These are phyloP conservation scores for Narthecium ossifragum DNA, from an alignment of 106 monocot genomes.

Conservation along the genomic window DNA sequence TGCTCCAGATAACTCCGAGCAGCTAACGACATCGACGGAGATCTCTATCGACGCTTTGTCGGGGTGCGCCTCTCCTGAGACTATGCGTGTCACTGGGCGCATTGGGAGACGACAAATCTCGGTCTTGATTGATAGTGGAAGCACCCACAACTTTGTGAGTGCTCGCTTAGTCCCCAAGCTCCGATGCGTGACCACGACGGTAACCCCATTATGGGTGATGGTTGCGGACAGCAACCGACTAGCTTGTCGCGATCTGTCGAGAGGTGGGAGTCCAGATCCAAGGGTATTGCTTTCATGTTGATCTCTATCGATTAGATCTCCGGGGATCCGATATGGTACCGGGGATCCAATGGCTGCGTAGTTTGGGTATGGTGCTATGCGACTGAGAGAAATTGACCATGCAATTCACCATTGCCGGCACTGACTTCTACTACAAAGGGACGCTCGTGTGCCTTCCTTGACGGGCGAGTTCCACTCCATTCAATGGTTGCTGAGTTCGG, in stretches of 20 bases:
- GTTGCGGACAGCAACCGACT: neutral
- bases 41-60: no score
- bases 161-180: no score
- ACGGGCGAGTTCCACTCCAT: no score
- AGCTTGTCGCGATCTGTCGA: neutral
- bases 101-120: neutral
- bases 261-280: neutral
- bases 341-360: slow-evolving; percentile 4
- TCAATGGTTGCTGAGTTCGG: no score
- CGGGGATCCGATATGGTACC: neutral
- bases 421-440: no score
- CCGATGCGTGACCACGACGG: no score
- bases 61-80: no score
- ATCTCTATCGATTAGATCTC: neutral
- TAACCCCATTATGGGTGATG: neutral
- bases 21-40: no score
- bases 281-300: neutral
- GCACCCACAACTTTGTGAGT: neutral
- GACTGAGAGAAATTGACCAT: neutral
- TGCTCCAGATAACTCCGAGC: no score
- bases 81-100: no score
- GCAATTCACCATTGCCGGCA: neutral
- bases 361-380: neutral
- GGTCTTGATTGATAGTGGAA: neutral
- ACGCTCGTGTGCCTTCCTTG: no score